Evolutionary conservation across 352 stramenopile species (phyloP), one percentile per base, ranked within the genome.

Genomic region (Phytopythium mirpurense): DNA sequence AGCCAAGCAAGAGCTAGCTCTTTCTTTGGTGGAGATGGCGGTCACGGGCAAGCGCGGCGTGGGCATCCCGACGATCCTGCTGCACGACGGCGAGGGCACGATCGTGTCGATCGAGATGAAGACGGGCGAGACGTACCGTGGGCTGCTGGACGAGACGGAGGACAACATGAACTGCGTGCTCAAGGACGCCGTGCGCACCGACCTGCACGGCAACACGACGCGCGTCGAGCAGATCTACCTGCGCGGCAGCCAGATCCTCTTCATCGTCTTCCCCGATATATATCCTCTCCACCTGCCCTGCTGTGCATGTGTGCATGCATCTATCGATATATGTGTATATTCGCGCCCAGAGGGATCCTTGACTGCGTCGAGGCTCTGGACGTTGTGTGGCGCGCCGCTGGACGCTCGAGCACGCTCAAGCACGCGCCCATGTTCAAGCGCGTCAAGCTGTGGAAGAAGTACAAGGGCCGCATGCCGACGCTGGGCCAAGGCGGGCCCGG

Each of bases 101-200:
- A 93, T 90, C 70, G 84, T 95, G 66, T 86, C 84, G 18, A 88
- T 95, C 50, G 84, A 95, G 73, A 78, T 92, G 71, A 88, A 89
- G 67, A 86, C 72, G 15, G 84, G 84, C 34, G 84, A 95, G 66
- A 86, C 78, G 51, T 95, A 93, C 63, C 82, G 84, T 27, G 84
- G 84, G 0, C 84, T 83, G 63, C 63, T 95, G 51, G 80, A 92
- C 67, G 84, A 95, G 69, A 89, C 80, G 10, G 84, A 95, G 61
- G 84, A 95, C 70, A 95, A 92, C 68, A 95, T 95, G 84, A 95
- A 95, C 67, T 95, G 84, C 72, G 65, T 91, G 62, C 73, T 95
- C 63, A 93, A 86, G 51, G 84, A 95, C 60, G 84, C 76, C n/a
- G 82, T 90, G 46, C 77, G 76, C 59, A 95, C 81, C 11, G 77